Base-by-base conservation (phyloP, 148 eudicot genomes). In the Polygonum maritimum region DNA sequence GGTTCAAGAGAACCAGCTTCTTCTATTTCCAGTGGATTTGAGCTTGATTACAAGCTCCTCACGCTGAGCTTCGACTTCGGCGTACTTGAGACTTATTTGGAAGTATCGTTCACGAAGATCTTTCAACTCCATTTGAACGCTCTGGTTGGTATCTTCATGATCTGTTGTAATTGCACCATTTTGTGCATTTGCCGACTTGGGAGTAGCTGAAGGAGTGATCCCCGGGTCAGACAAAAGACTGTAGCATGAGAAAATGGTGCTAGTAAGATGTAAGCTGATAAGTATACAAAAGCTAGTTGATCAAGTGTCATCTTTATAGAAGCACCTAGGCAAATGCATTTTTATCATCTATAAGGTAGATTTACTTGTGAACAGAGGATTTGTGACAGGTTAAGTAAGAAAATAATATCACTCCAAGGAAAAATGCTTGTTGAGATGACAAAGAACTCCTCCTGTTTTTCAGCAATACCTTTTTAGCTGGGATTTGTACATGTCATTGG, bases 31-130 rank as follows among this genome's bases (percentile, higher is more conserved):
- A 51, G 74, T 74, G 71, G 89, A 74, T 78, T 84, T 94, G 65
- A 94, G 91, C 84, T 91, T 90, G 89, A 91, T 83, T 63, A 94
- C 95, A 81, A 94, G 97, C 80, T 90, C 93, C 86, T 88, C 97
- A n/a, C 93, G 86, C 78, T 90, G 85, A 47, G 87, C 91, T 78
- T 91, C 98, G 35, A 90, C 98, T 82, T 94, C 98, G 71, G 98
- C 98, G 76, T 94, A 90, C 72, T 85, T 86, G 77, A 94, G 88
- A 77, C 98, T 94, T 91, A 94, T 88, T 73, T 91, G 82, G 57
- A 87, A 87, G 82, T 91, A 94, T 45, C 87, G 86, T 57, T 94
- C 97, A 49, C 89, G 92, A 39, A 94, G 86, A 71, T 94, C 98
- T 84, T 81, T 84, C 48, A 94, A 74, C 77, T 94, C 98, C 65